Evolutionary conservation across 2,329 filamentous ascomycete species (phyloP).

Genomic region (Colletotrichum falcatum): DNA sequence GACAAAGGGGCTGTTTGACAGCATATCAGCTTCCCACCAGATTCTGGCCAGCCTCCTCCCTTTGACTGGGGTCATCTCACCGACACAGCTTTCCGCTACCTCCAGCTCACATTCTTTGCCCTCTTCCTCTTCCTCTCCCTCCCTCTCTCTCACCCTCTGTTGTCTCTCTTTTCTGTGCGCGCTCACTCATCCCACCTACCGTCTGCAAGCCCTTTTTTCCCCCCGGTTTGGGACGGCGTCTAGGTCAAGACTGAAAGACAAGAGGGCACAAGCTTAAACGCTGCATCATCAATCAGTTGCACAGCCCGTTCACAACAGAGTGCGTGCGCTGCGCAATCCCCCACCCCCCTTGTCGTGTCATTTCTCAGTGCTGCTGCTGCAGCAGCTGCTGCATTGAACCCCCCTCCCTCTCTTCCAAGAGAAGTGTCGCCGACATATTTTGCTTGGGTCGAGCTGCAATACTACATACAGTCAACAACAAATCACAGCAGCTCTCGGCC

Average conservation of each 20-base stretch:
- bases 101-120: constrained; percentile 7
- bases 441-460: constrained; percentile 33
- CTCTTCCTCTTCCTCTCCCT: too few relatives aligned
- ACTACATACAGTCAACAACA: constrained; percentile 46
- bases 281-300: constrained; percentile 19
- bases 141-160: not conserved
- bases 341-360: constrained; percentile 36
- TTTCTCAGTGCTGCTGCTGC: constrained; percentile 27
- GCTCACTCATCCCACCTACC: constrained; percentile 14
- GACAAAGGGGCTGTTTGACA: constrained; percentile 21
- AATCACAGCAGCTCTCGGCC: constrained; percentile 47
- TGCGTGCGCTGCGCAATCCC: constrained; percentile 24
- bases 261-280: constrained; percentile 33
- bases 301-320: constrained; percentile 33
- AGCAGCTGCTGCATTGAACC: constrained; percentile 34
- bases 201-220: constrained; percentile 22
- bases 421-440: constrained; percentile 26
- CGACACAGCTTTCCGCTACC: constrained; percentile 18
- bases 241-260: constrained; percentile 23
- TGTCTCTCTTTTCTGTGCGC: not conserved
- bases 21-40: constrained; percentile 13
- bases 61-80: constrained; percentile 20
- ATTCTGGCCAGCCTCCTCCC: constrained; percentile 23
- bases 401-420: constrained; percentile 13
- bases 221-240: constrained; percentile 30